Evolutionary conservation across 768 basidiomycete species (phyloP), one percentile per base, ranked within the genome.

Genomic region (Tylopilus subfusipes): DNA sequence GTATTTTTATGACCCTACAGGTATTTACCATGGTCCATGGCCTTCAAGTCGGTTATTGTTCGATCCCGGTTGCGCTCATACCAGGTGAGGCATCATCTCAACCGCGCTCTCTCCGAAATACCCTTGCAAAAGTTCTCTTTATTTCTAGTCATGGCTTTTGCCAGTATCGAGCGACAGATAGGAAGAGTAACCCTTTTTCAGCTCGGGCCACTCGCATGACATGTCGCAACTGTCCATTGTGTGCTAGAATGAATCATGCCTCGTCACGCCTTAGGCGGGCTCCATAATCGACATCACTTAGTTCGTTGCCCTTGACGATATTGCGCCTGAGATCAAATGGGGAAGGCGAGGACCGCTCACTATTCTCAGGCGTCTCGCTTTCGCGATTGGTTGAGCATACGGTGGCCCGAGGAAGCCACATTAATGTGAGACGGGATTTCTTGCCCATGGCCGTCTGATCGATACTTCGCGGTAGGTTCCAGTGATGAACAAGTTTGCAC

Each of bases 401-500:
- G 33, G 6, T 34, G 33, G 33, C 13, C 33, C 12, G 14, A 34
- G 10, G 33, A 34, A 16, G 14, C 33, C 33, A 16, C 33, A 34
- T 34, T 34, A n/a, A n/a, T n/a, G 13, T 14, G 11, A 16, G 75
- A 62, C 21, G 3, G 4, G 22, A 19, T 7, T 33, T 16, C 42
- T 39, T 22, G 19, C 8, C 55, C 21, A 48, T 12, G 27, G 33
- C 33, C 6, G 16, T 34, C 33, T 34, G 33, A 34, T 5, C 14
- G 3, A 14, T 34, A 7, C 25, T 27, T 27, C 25, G 25, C 25
- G 25, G 25, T 27, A 90, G 90, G 88, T 92, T 24, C 93, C 93
- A 3, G 81, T 94, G 24, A 81, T 93, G 74, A 94, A 93, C 60
- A 77, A 78, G 53, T 75, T 94, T 42, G 80, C 76, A 18, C 78